Evolutionary conservation across 495 filamentous ascomycete species (phyloP).

Genomic region (Annulohypoxylon moriforme): DNA sequence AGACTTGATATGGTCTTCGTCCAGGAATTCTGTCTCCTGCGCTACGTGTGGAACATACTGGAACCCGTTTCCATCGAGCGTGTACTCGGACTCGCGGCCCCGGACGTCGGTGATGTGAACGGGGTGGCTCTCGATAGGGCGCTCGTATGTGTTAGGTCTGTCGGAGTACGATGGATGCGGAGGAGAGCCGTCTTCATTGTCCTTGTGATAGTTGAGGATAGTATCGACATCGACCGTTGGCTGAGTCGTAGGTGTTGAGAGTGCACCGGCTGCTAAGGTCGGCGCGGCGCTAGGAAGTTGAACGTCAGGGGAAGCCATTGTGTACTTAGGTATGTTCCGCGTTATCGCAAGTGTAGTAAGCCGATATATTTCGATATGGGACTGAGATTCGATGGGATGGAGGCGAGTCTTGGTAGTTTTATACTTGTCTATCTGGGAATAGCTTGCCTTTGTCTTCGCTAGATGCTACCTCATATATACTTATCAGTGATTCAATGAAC

Average conservation of each 20-base stretch:
- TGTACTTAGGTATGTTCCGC: neutral
- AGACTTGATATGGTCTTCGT: slow-evolving; percentile 74
- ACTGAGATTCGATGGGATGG: slow-evolving; percentile 4
- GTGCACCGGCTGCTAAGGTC: slow-evolving; percentile 24
- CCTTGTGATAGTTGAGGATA: slow-evolving; percentile 69
- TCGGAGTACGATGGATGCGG: slow-evolving; percentile 62
- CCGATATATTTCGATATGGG: neutral
- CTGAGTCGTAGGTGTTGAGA: neutral
- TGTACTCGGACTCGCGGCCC: slow-evolving; percentile 53
- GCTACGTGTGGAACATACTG: slow-evolving; percentile 54
- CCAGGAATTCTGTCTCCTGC: slow-evolving; percentile 69
- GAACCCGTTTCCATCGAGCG: slow-evolving; percentile 58
- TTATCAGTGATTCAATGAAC: slow-evolving; percentile 15
- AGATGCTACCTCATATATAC: slow-evolving; percentile 36
- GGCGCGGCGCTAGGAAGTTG: slow-evolving; percentile 38
- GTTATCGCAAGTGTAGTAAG: neutral
- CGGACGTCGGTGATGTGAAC: slow-evolving; percentile 57
- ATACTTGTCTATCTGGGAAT: slow-evolving; percentile 19
- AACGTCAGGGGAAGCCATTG: slow-evolving; percentile 48
- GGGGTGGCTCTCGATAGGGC: slow-evolving; percentile 50
- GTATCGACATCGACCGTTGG: slow-evolving; percentile 61
- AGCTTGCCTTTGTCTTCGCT: neutral
- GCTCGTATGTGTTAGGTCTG: slow-evolving; percentile 63
- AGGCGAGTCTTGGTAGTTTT: slow-evolving; percentile 19
- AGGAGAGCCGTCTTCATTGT: slow-evolving; percentile 67